Conservation (phyloP, 2,329 filamentous ascomycete species). For the Fusarium nanum region DNA sequence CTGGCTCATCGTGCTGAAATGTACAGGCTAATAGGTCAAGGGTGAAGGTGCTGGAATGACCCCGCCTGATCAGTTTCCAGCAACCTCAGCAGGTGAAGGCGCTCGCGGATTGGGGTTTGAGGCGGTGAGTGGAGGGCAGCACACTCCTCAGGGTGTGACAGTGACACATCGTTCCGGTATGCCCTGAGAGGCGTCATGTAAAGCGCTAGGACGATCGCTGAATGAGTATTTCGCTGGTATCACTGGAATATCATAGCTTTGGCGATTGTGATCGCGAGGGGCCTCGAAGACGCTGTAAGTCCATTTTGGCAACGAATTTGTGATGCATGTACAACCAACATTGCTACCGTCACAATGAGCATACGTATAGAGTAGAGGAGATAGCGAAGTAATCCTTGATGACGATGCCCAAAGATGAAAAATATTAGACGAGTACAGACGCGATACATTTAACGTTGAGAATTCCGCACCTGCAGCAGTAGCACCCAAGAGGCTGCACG, state of each 20-base stretch:
- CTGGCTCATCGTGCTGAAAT: slow-evolving; percentile 45
- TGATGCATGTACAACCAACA: slow-evolving; percentile 29
- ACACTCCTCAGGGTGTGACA: slow-evolving; percentile 38
- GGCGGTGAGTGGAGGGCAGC: slow-evolving; percentile 37
- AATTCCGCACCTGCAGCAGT: slow-evolving; percentile 41
- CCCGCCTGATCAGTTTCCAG: slow-evolving; percentile 39
- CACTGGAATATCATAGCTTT: slow-evolving; percentile 41
- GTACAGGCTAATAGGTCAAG: slow-evolving; percentile 44
- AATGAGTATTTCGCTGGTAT: slow-evolving; percentile 45
- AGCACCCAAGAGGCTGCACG: slow-evolving; percentile 38
- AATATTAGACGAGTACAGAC: slow-evolving; percentile 43
- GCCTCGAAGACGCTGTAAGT: slow-evolving; percentile 17
- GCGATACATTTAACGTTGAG: slow-evolving; percentile 30
- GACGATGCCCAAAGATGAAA: slow-evolving; percentile 1
- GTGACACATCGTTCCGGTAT: slow-evolving; percentile 43
- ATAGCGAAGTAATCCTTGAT: slow-evolving; percentile 6
- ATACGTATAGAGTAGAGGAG: slow-evolving; percentile 10
- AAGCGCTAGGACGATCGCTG: slow-evolving; percentile 39
- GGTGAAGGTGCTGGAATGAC: slow-evolving; percentile 48
- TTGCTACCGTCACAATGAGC: background rate
- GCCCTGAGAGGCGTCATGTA: slow-evolving; percentile 41
- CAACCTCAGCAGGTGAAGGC: slow-evolving; percentile 30
- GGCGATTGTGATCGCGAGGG: slow-evolving; percentile 29
- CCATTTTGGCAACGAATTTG: slow-evolving; percentile 27
- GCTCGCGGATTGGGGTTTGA: slow-evolving; percentile 39